A percentile compares a stretch with the other conserved stretches of the same genome.
Evolutionary conservation across 805 yeast genomes (phyloP).

Genomic region (Suhomyces prunicola): DNA sequence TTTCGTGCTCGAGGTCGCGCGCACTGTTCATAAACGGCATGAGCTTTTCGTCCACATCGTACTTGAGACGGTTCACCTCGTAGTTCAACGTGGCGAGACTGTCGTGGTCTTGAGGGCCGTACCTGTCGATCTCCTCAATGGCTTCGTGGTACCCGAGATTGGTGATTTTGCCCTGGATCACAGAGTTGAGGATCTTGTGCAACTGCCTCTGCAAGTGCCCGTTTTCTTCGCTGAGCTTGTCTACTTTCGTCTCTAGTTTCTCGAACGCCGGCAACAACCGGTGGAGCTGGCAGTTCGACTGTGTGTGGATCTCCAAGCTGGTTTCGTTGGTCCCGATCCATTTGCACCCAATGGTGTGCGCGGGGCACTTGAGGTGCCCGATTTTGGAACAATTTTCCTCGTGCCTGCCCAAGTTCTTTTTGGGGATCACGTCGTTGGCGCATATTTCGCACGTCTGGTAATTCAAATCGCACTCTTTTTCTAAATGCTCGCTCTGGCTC

Average conservation of each 20-base stretch:
- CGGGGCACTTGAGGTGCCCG: conserved; percentile 45
- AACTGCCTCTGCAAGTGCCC: conserved; percentile 40
- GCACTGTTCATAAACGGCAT: conserved; percentile 31
- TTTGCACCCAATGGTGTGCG: conserved; percentile 45
- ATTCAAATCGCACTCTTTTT: conserved; percentile 38
- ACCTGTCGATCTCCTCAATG: conserved; percentile 42
- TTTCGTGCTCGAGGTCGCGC: conserved; percentile 18
- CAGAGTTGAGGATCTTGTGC: conserved; percentile 43
- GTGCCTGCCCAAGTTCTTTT: conserved; percentile 38
- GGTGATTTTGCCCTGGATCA: conserved; percentile 48
- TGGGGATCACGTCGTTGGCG: conserved; percentile 39
- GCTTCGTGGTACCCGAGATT: conserved; percentile 48
- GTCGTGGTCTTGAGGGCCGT: conserved; percentile 23
- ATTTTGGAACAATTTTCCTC: conserved; percentile 40
- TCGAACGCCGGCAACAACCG: conserved; percentile 26
- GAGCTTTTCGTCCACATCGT: conserved; percentile 39
- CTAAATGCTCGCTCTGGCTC: conserved; percentile 32
- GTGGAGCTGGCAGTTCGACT: conserved; percentile 29
- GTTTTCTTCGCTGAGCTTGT: conserved; percentile 34
- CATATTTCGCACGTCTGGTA: conserved; percentile 41
- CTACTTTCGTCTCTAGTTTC: conserved; percentile 22
- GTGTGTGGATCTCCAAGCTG: conserved; percentile 33
- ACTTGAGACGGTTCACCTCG: conserved; percentile 44
- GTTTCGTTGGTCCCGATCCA: conserved; percentile 42
- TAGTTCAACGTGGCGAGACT: conserved; percentile 31